phyloP scores from a whole-genome alignment of 192 early-diverging fungal genomes.

The Linnemannia elongata region DNA sequence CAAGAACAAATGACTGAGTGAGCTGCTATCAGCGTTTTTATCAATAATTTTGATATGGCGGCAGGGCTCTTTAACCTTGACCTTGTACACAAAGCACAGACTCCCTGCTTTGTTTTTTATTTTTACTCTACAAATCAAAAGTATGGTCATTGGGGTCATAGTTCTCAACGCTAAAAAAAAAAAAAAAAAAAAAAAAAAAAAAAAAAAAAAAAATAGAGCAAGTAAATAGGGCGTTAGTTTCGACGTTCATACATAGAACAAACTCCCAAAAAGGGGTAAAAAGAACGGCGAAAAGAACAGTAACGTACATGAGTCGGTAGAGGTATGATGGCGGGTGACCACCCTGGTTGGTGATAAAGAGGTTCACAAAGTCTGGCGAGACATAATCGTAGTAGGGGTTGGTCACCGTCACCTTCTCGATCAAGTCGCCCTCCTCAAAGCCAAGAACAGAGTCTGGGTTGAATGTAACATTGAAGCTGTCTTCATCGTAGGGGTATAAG shows the following conservation, averaged over 20 bases:
- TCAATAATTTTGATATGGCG: too few species aligned
- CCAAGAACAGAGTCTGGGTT: slow-evolving; percentile 85
- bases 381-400: slow-evolving; percentile 96
- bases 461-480: slow-evolving; percentile 81
- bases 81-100: too few species aligned
- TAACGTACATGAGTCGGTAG: slow-evolving; percentile 81
- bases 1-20: too few species aligned
- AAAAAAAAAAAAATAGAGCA: neutral
- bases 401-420: slow-evolving; percentile 83
- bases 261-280: neutral
- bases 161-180: slow-evolving; percentile 33
- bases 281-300: neutral
- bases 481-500: slow-evolving; percentile 89
- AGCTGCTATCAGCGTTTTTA: too few species aligned
- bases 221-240: neutral
- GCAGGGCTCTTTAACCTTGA: too few species aligned
- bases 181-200: neutral
- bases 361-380: slow-evolving; percentile 86
- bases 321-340: slow-evolving; percentile 84
- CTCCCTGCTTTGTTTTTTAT: neutral
- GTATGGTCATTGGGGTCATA: slow-evolving; percentile 43
- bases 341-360: slow-evolving; percentile 93
- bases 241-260: neutral
- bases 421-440: slow-evolving; percentile 86
- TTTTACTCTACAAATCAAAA: slow-evolving; percentile 29